Evolutionary conservation across 1,284 basidiomycete genomes (phyloP).

Genomic region (Ceratobasidium sp.): DNA sequence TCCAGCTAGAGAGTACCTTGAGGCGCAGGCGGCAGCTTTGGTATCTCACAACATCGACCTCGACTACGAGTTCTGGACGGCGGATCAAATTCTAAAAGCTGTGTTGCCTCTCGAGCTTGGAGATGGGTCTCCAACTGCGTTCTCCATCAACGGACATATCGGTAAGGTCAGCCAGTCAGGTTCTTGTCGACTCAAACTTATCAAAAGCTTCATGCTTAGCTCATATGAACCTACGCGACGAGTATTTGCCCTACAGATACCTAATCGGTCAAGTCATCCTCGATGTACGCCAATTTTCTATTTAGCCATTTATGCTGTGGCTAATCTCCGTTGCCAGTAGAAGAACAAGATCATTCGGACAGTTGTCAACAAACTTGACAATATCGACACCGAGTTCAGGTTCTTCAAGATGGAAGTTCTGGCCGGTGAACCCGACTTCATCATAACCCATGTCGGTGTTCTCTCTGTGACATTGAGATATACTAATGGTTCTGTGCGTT

Average conservation of each 20-base stretch:
- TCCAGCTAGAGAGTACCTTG: constrained; percentile 69
- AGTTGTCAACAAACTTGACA: constrained; percentile 95
- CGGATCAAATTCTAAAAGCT: constrained; percentile 87
- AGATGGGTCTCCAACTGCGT: constrained; percentile 86
- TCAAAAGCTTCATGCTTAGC: constrained; percentile 58
- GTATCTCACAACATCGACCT: constrained; percentile 72
- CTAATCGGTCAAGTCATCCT: constrained; percentile 92
- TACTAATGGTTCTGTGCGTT: constrained; percentile 4
- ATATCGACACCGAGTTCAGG: constrained; percentile 88
- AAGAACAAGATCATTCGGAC: constrained; percentile 87
- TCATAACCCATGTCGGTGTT: constrained; percentile 83
- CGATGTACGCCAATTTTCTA: constrained; percentile 71
- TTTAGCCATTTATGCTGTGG: constrained; percentile 27
- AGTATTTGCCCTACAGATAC: constrained; percentile 92
- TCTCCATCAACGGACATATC: constrained; percentile 91
- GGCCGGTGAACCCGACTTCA: constrained; percentile 87
- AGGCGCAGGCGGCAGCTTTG: constrained; percentile 67
- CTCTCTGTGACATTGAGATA: constrained; percentile 14
- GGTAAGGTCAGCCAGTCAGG: constrained; percentile 63
- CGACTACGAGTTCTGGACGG: constrained; percentile 87
- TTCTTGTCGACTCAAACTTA: neutral
- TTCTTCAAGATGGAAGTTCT: constrained; percentile 98
- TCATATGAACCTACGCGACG: constrained; percentile 90
- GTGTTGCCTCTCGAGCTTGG: constrained; percentile 81
- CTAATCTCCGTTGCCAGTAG: constrained; percentile 60